Evolutionary conservation across 768 basidiomycete species (phyloP), one percentile per base, ranked within the genome.

Genomic region (Suillus placidus): DNA sequence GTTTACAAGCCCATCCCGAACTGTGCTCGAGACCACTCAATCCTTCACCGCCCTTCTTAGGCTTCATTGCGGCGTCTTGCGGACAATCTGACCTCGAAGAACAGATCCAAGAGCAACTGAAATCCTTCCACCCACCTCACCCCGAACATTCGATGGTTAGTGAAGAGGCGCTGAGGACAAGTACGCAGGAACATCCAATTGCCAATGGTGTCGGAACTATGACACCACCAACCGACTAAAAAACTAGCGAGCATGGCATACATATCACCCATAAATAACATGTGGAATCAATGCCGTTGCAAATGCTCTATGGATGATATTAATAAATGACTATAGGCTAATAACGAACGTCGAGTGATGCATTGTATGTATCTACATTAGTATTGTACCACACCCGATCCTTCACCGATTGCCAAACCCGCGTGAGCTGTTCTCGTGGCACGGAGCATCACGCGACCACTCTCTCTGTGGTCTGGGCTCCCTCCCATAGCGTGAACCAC

Each of bases 21-120:
- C 96, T 99, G 81, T 99, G 97, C 82, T 96, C 97, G 30, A 89
- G 97, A 35, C 97, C 97, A 2, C 82, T 99, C 51, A 99, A 99
- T 80, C 97, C 97, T 2, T 97, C 95, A 0, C 97, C 97, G 0
- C 91, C 95, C 0, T 98, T 98, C 88, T 89, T 99, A 62, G 97
- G 97, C 16, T 91, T 99, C 76, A 85, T 99, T 56, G 88, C 97
- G 6, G 95, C 97, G 1, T 81, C 97, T 0, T 83, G 82, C 51
- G 84, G 85, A 0, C 16, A 52, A 20, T 80, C 82, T 13, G 79
- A 81, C 4, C 84, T 99, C 5, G 80, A 86, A 38, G 90, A 91
- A 72, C 93, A 97, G 74, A 71, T 95, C 32, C 81, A 81, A 58
- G 72, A 79, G n/a, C 96, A 97, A 78, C 70, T 83, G 52, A 75